A percentile compares a stretch with the other conserved stretches of the same genome.
Evolutionary conservation across 2,329 filamentous ascomycete species (phyloP).

Genomic region (Lecanicillium sp.): DNA sequence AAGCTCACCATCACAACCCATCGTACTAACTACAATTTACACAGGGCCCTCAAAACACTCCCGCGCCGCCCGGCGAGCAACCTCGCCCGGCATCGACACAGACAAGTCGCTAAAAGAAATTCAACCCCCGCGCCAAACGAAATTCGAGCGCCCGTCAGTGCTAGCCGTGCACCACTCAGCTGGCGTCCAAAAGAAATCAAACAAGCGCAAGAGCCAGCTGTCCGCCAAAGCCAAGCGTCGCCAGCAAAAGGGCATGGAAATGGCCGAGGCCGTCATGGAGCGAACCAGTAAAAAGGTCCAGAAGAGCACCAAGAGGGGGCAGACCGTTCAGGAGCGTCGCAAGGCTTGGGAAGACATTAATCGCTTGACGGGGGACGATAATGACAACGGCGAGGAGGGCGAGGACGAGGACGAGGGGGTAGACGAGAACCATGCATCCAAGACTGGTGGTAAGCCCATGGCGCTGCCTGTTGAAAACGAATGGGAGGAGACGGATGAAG

Average conservation of each 20-base stretch:
- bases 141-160: constrained; percentile 49
- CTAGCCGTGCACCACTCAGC: constrained; percentile 58
- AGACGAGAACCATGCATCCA: constrained; percentile 16
- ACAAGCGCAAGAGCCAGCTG: constrained; percentile 42
- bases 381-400: constrained; percentile 13
- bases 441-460: constrained; percentile 12
- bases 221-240: constrained; percentile 47
- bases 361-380: constrained; percentile 21
- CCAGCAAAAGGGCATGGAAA: constrained; percentile 49
- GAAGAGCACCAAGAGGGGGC: constrained; percentile 42
- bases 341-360: constrained; percentile 55
- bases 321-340: constrained; percentile 37
- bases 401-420: constrained; percentile 13
- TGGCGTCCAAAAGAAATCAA: constrained; percentile 61
- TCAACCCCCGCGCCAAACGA: constrained; percentile 36
- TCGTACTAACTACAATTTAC: neutral
- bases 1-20: neutral
- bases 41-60: constrained; percentile 60
- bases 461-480: constrained; percentile 13
- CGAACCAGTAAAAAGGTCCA: constrained; percentile 47
- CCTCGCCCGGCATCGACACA: constrained; percentile 60
- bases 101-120: constrained; percentile 63
- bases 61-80: constrained; percentile 64
- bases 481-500: constrained; percentile 26
- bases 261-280: constrained; percentile 51